Conservation (phyloP, 306 rosid species). For the Prunus armeniaca region DNA sequence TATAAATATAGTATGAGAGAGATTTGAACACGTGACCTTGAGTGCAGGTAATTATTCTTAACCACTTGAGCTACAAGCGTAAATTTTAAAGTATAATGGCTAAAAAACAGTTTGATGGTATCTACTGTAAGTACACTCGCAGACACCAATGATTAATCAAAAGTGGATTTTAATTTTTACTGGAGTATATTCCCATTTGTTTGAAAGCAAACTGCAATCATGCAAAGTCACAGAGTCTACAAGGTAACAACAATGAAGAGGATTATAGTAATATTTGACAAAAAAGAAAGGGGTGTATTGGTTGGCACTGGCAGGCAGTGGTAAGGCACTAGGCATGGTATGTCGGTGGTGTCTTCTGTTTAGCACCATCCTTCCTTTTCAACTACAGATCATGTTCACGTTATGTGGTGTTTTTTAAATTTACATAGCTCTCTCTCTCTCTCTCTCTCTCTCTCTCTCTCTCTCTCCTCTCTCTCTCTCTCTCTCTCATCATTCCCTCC, state of each 20-base stretch:
- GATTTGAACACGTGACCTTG: too few species aligned
- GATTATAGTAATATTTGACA: neutral
- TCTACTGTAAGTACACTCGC: neutral
- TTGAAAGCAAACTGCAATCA: neutral
- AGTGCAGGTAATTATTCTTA: too few species aligned
- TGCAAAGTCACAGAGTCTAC: neutral
- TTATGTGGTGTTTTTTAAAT: neutral
- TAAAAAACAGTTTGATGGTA: neutral
- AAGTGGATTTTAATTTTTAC: neutral
- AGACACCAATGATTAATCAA: neutral
- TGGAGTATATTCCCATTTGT: neutral
- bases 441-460: neutral
- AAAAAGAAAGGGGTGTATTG: neutral
- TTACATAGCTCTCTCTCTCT: neutral
- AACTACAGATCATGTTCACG: neutral
- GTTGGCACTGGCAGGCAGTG: neutral
- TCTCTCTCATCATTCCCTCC: neutral
- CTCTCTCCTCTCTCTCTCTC: neutral
- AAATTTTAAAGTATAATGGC: too few species aligned
- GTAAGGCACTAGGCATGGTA: neutral
- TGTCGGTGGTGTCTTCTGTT: neutral
- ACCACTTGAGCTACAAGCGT: too few species aligned
- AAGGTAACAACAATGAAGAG: neutral
- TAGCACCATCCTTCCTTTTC: neutral
- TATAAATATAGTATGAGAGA: too few species aligned